Conservation (phyloP, 495 filamentous ascomycete species). For the Haplographium delicatum region DNA sequence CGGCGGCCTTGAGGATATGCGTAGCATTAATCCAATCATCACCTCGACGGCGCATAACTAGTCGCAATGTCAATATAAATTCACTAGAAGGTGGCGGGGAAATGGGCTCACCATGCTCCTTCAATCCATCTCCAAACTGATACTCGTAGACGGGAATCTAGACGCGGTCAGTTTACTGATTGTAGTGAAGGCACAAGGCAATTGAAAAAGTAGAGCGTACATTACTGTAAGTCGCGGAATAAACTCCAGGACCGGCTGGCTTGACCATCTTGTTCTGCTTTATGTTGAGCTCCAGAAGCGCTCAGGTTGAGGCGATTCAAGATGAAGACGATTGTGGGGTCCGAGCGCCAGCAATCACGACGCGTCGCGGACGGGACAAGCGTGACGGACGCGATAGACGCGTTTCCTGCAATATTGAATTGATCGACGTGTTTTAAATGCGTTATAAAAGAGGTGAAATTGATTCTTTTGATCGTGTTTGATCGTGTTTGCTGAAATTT, state of each 20-base stretch:
- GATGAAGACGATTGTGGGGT: too few relatives aligned
- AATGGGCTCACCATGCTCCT: conserved; percentile 42
- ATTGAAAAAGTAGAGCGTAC: conserved; percentile 39
- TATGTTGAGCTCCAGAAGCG: too few relatives aligned
- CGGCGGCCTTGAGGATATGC: conserved; percentile 79
- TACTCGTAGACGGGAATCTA: conserved; percentile 89
- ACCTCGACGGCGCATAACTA: conserved; percentile 77
- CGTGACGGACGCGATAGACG: conserved; percentile 1
- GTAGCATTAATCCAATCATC: conserved; percentile 96
- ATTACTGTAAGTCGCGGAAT: conserved; percentile 91
- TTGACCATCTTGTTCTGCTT: conserved; percentile 25
- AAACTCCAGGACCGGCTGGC: conserved; percentile 41
- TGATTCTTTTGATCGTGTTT: too few relatives aligned
- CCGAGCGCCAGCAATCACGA: too few relatives aligned
- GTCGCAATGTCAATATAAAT: conserved; percentile 28
- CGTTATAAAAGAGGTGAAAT: too few relatives aligned
- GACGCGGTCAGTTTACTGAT: background rate
- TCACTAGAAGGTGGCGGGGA: background rate
- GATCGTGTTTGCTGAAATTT: too few relatives aligned
- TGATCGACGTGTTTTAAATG: too few relatives aligned
- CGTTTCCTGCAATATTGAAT: too few relatives aligned
- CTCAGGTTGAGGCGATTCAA: too few relatives aligned
- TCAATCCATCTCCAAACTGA: conserved; percentile 67
- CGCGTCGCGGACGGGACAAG: too few relatives aligned
- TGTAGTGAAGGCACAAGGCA: background rate